Conservation (phyloP, 768 basidiomycete genomes). For the Phylloporus rhodoxanthus region DNA sequence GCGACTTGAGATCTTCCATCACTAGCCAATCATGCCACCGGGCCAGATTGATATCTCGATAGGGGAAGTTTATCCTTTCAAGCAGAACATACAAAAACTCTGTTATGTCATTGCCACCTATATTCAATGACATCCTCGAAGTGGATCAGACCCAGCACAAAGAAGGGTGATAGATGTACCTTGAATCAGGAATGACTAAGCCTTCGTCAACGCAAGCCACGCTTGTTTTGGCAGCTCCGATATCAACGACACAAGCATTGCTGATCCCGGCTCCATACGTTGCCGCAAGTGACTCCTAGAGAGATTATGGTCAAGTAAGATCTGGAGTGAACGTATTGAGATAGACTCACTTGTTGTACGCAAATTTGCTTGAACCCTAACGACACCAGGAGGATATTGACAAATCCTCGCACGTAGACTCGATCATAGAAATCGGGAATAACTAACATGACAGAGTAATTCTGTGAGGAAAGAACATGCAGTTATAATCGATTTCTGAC, state of each 20-base stretch:
- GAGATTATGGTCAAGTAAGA: neutral
- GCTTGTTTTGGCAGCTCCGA: slow-evolving; percentile 79
- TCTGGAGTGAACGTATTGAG: neutral
- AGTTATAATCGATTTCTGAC: neutral
- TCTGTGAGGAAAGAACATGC: slow-evolving; percentile 38
- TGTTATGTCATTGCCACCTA: slow-evolving; percentile 95
- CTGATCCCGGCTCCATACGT: slow-evolving; percentile 95
- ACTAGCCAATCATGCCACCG: slow-evolving; percentile 82
- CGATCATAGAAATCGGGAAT: slow-evolving; percentile 91
- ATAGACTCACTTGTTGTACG: slow-evolving; percentile 67
- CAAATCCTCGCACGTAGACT: slow-evolving; percentile 72
- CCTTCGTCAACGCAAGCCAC: slow-evolving; percentile 96
- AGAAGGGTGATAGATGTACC: slow-evolving; percentile 43
- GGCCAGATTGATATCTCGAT: slow-evolving; percentile 72
- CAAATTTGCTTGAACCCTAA: slow-evolving; percentile 94
- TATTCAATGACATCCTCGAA: slow-evolving; percentile 67
- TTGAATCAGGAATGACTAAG: slow-evolving; percentile 76
- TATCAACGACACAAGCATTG: slow-evolving; percentile 92
- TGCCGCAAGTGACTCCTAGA: slow-evolving; percentile 84
- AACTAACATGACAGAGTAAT: slow-evolving; percentile 81
- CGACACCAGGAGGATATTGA: slow-evolving; percentile 61
- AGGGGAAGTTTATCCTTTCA: slow-evolving; percentile 80
- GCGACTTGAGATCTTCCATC: slow-evolving; percentile 85
- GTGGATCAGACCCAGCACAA: slow-evolving; percentile 2
- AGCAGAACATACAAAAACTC: slow-evolving; percentile 79